These are phyloP conservation scores for Bothriochloa decipiens DNA, from an alignment of 176 grass and related monocot genomes.

Conservation along the genomic window DNA sequence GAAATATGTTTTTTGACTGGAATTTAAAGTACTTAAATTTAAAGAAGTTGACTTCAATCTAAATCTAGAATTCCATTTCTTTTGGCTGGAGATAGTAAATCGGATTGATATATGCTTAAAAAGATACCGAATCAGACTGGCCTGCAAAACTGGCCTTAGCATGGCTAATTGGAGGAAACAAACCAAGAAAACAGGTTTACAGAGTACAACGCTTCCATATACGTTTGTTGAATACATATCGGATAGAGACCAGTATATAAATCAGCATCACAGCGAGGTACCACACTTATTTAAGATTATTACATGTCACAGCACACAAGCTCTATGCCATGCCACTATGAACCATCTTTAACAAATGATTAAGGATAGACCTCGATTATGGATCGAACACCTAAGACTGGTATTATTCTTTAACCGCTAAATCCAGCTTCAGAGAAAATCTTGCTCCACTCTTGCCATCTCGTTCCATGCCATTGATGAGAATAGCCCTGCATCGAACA, in stretches of 20 bases:
- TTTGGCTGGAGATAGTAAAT: background rate
- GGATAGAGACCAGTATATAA: background rate
- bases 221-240: background rate
- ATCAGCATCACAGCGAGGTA: background rate
- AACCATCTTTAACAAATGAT: background rate
- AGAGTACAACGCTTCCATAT: background rate
- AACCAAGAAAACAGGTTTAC: background rate
- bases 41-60: background rate
- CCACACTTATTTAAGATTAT: background rate
- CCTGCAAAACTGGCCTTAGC: too few relatives aligned
- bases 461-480: constrained; percentile 5
- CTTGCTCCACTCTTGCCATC: constrained; percentile 1
- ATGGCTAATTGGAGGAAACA: background rate
- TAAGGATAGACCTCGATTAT: constrained; percentile 11
- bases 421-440: constrained; percentile 1
- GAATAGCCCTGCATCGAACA: background rate
- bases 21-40: too few relatives aligned
- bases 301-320: background rate
- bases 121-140: background rate
- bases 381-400: constrained; percentile 13
- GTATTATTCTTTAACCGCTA: background rate
- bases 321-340: background rate
- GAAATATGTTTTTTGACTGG: background rate
- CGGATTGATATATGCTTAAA: background rate
- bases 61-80: background rate